Percentiles rank a stretch among this genome's conserved stretches.
Evolutionary conservation across 768 basidiomycete species (phyloP).

Genomic region (Suillus spraguei): DNA sequence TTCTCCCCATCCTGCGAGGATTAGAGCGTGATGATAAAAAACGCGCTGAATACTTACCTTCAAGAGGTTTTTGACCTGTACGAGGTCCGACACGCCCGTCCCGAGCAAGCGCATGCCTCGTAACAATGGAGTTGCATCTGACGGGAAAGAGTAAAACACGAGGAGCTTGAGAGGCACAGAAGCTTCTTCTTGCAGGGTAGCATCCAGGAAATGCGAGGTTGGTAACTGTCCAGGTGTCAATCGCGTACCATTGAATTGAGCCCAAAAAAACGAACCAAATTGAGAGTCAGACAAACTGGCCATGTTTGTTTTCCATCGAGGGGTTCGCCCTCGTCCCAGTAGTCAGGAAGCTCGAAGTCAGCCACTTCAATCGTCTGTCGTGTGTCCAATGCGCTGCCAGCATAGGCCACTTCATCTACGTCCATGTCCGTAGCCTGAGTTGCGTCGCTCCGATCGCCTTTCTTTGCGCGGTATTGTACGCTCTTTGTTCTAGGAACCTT

Average conservation of each 20-base stretch:
- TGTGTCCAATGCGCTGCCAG: slow-evolving; percentile 61
- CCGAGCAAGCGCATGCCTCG: slow-evolving; percentile 71
- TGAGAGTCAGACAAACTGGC: slow-evolving; percentile 80
- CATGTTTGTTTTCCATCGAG: slow-evolving; percentile 64
- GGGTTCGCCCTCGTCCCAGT: slow-evolving; percentile 82
- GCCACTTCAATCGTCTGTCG: slow-evolving; percentile 49
- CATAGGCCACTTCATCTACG: slow-evolving; percentile 40
- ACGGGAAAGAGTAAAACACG: slow-evolving; percentile 62
- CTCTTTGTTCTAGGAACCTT: slow-evolving; percentile 73
- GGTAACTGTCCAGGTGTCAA: slow-evolving; percentile 46
- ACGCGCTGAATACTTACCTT: slow-evolving; percentile 42
- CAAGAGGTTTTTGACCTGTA: slow-evolving; percentile 52
- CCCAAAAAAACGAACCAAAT: slow-evolving; percentile 54
- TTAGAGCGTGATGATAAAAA: slow-evolving; percentile 46
- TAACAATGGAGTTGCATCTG: slow-evolving; percentile 39
- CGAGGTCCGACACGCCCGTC: slow-evolving; percentile 53
- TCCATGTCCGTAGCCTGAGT: slow-evolving; percentile 63
- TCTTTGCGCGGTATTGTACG: slow-evolving; percentile 65
- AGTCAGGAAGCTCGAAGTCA: slow-evolving; percentile 87
- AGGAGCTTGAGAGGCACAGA: slow-evolving; percentile 64
- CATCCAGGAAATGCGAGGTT: slow-evolving; percentile 71
- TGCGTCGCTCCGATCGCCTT: slow-evolving; percentile 30
- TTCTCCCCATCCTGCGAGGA: slow-evolving; percentile 62
- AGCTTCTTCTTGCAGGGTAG: slow-evolving; percentile 69
- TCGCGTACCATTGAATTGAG: background rate